Conservation (phyloP, 2,329 filamentous ascomycete species). For the Phaeosphaeriaceae sp. region DNA sequence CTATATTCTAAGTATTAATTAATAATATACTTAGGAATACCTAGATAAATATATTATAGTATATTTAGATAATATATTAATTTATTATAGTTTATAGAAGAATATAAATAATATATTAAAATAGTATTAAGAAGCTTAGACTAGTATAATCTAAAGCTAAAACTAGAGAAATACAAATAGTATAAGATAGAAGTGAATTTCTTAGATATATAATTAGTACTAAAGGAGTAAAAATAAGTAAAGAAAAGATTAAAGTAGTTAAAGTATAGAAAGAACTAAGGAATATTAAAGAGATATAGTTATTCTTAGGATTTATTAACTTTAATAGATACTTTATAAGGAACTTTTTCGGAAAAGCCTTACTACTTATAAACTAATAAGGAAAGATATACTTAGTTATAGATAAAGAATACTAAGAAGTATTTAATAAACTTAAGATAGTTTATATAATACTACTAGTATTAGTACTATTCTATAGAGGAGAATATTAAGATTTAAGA, state of each 20-base stretch:
- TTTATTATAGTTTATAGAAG: neutral
- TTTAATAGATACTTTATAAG: constrained; percentile 10
- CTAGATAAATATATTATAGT: no score
- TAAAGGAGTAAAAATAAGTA: constrained; percentile 7
- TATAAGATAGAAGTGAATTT: constrained; percentile 7
- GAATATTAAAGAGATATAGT: constrained; percentile 9
- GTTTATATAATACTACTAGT: neutral
- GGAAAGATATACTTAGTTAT: constrained; percentile 3
- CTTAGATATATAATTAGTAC: constrained; percentile 11
- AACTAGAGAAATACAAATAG: no score
- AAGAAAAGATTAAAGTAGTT: constrained; percentile 3
- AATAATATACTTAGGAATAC: constrained; percentile 4
- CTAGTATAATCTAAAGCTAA: constrained; percentile 2
- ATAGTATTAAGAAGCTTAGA: neutral
- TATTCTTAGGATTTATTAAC: constrained; percentile 13
- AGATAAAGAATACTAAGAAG: neutral
- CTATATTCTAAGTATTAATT: constrained; percentile 12
- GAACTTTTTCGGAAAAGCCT: neutral
- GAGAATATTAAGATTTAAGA: constrained; percentile 1
- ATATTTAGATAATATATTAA: constrained; percentile 3
- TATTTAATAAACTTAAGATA: constrained; percentile 3
- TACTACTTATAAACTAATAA: constrained; percentile 6
- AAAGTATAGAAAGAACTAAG: constrained; percentile 2
- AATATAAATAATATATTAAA: neutral
- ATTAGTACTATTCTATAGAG: neutral